These are phyloP conservation scores for Meira nashicola DNA, from an alignment of 1,284 basidiomycete species.

Conservation along the genomic window DNA sequence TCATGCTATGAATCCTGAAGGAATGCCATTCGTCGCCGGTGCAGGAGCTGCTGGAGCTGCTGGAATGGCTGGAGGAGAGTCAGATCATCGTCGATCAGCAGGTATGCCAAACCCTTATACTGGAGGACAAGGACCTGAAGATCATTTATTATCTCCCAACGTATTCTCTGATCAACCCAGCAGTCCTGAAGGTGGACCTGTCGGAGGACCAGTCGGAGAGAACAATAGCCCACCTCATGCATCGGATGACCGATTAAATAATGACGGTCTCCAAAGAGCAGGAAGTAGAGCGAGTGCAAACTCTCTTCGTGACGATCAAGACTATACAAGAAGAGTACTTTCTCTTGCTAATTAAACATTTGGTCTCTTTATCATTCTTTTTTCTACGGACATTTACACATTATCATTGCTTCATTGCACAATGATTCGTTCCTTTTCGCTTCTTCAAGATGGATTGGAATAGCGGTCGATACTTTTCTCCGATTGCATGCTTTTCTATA, in stretches of 20 bases:
- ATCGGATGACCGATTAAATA: conserved; percentile 31
- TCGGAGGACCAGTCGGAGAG: conserved; percentile 4
- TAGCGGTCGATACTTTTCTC: no score
- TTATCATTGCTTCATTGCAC: no score
- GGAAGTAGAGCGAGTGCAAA: conserved; percentile 24
- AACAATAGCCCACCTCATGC: conserved; percentile 10
- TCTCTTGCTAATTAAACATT: background rate
- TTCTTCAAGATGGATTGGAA: no score
- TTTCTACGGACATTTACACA: background rate
- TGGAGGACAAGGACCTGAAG: conserved; percentile 5
- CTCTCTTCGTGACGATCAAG: conserved; percentile 35
- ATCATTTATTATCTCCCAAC: conserved; percentile 21
- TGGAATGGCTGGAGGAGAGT: conserved; percentile 6
- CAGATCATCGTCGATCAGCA: background rate
- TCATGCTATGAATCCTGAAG: conserved; percentile 25
- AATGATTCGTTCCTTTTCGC: no score
- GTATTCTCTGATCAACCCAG: conserved; percentile 33
- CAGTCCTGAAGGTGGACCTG: conserved; percentile 14
- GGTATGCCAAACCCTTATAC: conserved; percentile 15
- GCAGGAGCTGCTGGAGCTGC: conserved; percentile 11
- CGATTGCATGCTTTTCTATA: no score
- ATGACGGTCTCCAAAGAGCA: conserved; percentile 15
- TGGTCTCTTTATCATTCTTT: background rate
- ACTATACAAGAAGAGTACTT: conserved; percentile 31
- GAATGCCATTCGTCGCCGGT: conserved; percentile 13